A percentile compares a stretch with the other conserved stretches of the same genome.
Evolutionary conservation across 2,329 filamentous ascomycete species (phyloP).

Genomic region (Grosmannia serpens): DNA sequence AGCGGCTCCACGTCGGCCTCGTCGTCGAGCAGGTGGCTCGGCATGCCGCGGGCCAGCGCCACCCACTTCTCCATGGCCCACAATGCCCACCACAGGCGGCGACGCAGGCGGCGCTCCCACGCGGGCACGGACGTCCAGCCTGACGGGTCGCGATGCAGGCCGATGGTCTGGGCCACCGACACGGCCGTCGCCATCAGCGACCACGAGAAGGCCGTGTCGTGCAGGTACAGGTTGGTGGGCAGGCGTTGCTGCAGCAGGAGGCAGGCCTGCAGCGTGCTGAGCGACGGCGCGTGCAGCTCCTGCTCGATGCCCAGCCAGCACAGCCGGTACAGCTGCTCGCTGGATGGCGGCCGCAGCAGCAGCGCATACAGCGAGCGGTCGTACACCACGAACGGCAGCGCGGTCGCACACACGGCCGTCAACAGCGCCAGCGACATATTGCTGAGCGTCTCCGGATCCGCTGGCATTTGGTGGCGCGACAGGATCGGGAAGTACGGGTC

Average conservation of each 20-base stretch:
- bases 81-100: slow-evolving; percentile 20
- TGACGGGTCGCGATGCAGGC: slow-evolving; percentile 19
- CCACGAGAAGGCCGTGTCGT: slow-evolving; percentile 22
- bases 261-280: slow-evolving; percentile 22
- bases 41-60: slow-evolving; percentile 21
- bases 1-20: slow-evolving; percentile 17
- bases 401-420: slow-evolving; percentile 29
- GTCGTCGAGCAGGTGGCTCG: slow-evolving; percentile 16
- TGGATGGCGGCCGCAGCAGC: slow-evolving; percentile 19
- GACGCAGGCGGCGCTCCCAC: slow-evolving; percentile 20
- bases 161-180: slow-evolving; percentile 20
- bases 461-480: slow-evolving; percentile 21
- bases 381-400: slow-evolving; percentile 30
- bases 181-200: slow-evolving; percentile 21
- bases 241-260: slow-evolving; percentile 21
- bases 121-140: slow-evolving; percentile 19
- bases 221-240: slow-evolving; percentile 20
- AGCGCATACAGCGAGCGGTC: slow-evolving; percentile 24
- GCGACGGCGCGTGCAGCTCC: slow-evolving; percentile 21
- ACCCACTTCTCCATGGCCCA: slow-evolving; percentile 24
- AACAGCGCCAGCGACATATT: slow-evolving; percentile 24
- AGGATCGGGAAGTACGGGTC: slow-evolving; percentile 32
- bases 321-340: slow-evolving; percentile 18
- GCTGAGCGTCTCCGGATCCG: slow-evolving; percentile 18
- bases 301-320: slow-evolving; percentile 20